Evolutionary conservation across 805 yeast genomes (phyloP).

Genomic region (Wickerhamiella sorbophila): DNA sequence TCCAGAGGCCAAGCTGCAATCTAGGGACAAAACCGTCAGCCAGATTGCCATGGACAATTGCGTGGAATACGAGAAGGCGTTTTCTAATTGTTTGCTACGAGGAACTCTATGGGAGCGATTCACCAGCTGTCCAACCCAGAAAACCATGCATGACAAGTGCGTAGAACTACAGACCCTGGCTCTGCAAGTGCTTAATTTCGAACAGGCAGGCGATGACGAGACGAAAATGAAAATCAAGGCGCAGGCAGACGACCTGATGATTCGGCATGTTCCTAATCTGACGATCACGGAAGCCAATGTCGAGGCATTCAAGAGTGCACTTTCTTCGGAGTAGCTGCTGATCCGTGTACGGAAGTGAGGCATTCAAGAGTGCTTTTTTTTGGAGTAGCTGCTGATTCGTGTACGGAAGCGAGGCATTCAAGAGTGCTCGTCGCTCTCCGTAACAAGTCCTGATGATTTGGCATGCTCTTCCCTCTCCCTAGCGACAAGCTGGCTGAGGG

Average conservation of each 20-base stretch:
- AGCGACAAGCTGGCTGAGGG: constrained; percentile 19
- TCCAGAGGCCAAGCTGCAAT: neutral
- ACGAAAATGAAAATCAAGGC: constrained; percentile 15
- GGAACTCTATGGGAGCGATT: constrained; percentile 18
- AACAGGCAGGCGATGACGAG: constrained; percentile 8
- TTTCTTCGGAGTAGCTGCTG: neutral
- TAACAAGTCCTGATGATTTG: neutral
- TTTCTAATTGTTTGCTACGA: constrained; percentile 17
- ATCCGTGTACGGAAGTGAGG: neutral
- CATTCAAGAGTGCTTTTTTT: neutral
- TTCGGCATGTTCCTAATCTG: constrained; percentile 16
- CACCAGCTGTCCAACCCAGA: constrained; percentile 17
- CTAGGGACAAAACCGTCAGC: constrained; percentile 11
- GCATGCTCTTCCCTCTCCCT: neutral
- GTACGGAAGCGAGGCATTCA: neutral
- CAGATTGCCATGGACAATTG: constrained; percentile 24
- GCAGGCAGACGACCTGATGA: constrained; percentile 22
- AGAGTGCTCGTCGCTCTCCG: neutral
- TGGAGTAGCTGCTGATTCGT: neutral
- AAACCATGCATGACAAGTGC: constrained; percentile 19
- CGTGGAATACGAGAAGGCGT: constrained; percentile 21
- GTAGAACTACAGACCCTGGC: constrained; percentile 20
- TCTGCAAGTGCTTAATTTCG: constrained; percentile 18
- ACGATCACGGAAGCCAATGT: constrained; percentile 14
- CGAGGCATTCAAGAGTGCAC: constrained; percentile 11